These are phyloP conservation scores for Phytopythium helicoides DNA, from an alignment of 352 stramenopile genomes.

Conservation along the genomic window DNA sequence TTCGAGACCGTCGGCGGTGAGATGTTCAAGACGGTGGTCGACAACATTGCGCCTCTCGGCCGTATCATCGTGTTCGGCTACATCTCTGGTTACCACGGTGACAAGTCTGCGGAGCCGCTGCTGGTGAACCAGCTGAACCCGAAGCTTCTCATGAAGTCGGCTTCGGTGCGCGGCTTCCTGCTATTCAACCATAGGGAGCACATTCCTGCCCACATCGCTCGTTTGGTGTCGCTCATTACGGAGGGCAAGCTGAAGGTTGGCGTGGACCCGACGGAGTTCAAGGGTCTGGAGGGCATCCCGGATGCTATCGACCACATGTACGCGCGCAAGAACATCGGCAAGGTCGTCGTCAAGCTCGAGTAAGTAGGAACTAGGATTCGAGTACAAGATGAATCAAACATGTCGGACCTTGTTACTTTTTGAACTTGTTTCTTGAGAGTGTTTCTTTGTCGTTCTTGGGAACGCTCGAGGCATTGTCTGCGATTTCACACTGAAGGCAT, in stretches of 20 bases:
- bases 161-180: slow-evolving; percentile 32
- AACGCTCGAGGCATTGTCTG: too few relatives aligned
- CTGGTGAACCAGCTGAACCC: neutral
- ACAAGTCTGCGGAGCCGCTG: slow-evolving; percentile 14
- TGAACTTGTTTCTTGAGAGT: too few relatives aligned
- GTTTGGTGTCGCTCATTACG: slow-evolving; percentile 33
- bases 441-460: too few relatives aligned
- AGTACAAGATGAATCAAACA: too few relatives aligned
- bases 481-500: too few relatives aligned
- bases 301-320: slow-evolving; percentile 42
- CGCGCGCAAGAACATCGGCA: slow-evolving; percentile 37
- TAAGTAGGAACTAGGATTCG: too few relatives aligned
- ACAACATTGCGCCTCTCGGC: slow-evolving; percentile 55
- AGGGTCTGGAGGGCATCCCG: slow-evolving; percentile 27
- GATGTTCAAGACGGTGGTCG: slow-evolving; percentile 41
- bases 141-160: slow-evolving; percentile 4
- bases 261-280: slow-evolving; percentile 20
- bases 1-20: slow-evolving; percentile 64
- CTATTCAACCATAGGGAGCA: slow-evolving; percentile 16
- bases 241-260: slow-evolving; percentile 24
- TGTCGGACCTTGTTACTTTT: too few relatives aligned
- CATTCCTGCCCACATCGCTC: slow-evolving; percentile 26
- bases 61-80: slow-evolving; percentile 60
- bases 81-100: slow-evolving; percentile 50
- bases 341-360: slow-evolving; percentile 43